Conservation (phyloP, 345 rosid genomes). For the Jatropha curcas region DNA sequence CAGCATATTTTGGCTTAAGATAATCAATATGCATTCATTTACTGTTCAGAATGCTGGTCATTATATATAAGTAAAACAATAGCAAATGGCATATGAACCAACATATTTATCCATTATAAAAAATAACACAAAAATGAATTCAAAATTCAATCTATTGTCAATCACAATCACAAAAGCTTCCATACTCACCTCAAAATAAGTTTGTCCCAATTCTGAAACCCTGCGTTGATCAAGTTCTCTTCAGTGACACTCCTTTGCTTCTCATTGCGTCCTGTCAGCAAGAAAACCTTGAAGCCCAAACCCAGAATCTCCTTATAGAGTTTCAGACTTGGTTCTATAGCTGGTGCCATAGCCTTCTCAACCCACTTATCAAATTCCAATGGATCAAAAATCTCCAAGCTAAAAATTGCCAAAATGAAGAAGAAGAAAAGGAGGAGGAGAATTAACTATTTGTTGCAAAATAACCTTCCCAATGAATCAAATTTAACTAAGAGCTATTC, state of each 20-base stretch:
- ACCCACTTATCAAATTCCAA: slow-evolving; percentile 81
- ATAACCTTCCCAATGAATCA: neutral
- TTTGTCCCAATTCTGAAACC: slow-evolving; percentile 77
- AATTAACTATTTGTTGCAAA: slow-evolving; percentile 8
- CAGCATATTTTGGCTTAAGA: neutral
- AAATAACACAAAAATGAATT: neutral
- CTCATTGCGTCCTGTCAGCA: slow-evolving; percentile 83
- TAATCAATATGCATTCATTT: too few relatives aligned
- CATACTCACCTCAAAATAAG: slow-evolving; percentile 74
- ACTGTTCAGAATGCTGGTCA: neutral
- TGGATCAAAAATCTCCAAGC: slow-evolving; percentile 68
- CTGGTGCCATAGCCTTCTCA: slow-evolving; percentile 66
- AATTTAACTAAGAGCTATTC: neutral
- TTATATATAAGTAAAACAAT: neutral
- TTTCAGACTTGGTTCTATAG: slow-evolving; percentile 68
- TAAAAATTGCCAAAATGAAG: slow-evolving; percentile 19
- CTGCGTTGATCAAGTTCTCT: slow-evolving; percentile 64
- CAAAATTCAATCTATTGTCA: neutral
- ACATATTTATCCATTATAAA: neutral
- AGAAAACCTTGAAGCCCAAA: slow-evolving; percentile 74
- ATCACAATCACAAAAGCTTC: neutral
- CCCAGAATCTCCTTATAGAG: slow-evolving; percentile 63
- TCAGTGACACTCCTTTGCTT: slow-evolving; percentile 56
- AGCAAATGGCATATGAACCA: neutral
- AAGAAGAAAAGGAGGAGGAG: neutral